Percentiles rank a stretch among this genome's conserved stretches.
Evolutionary conservation across 306 rosid genomes (phyloP).

Genomic region (Corylus heterophylla): DNA sequence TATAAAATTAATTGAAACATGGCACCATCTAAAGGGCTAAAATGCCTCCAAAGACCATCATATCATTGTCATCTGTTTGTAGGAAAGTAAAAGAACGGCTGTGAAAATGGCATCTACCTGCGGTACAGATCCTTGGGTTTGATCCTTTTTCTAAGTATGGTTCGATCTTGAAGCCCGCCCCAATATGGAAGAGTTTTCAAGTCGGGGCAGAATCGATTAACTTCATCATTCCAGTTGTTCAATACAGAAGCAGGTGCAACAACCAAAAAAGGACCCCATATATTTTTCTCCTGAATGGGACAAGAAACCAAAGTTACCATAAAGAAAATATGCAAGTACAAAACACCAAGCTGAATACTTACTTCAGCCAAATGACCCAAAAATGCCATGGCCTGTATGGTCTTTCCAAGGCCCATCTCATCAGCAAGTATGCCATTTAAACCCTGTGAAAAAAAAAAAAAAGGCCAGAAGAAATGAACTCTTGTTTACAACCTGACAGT

Average conservation of each 20-base stretch:
- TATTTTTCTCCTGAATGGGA: slow-evolving; percentile 82
- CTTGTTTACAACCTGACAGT: background rate
- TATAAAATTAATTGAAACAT: background rate
- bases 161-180: slow-evolving; percentile 88
- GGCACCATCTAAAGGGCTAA: background rate
- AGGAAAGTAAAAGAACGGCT: slow-evolving; percentile 16
- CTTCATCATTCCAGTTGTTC: slow-evolving; percentile 99
- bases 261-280: slow-evolving; percentile 98
- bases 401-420: slow-evolving; percentile 99
- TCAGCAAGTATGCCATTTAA: slow-evolving; percentile 98
- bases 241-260: slow-evolving; percentile 99
- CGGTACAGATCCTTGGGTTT: slow-evolving; percentile 90
- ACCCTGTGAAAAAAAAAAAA: slow-evolving; percentile 53
- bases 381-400: slow-evolving; percentile 98
- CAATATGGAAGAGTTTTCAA: slow-evolving; percentile 90
- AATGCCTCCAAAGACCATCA: background rate
- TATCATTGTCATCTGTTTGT: slow-evolving; percentile 9
- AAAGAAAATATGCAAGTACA: slow-evolving; percentile 17
- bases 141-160: slow-evolving; percentile 86
- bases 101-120: slow-evolving; percentile 53
- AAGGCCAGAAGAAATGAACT: slow-evolving; percentile 8
- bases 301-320: slow-evolving; percentile 30
- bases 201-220: slow-evolving; percentile 94
- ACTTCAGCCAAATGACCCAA: slow-evolving; percentile 99
- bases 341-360: slow-evolving; percentile 32